Evolutionary conservation across 2,329 filamentous ascomycete genomes (phyloP).

Genomic region (Aspergillus sp.): DNA sequence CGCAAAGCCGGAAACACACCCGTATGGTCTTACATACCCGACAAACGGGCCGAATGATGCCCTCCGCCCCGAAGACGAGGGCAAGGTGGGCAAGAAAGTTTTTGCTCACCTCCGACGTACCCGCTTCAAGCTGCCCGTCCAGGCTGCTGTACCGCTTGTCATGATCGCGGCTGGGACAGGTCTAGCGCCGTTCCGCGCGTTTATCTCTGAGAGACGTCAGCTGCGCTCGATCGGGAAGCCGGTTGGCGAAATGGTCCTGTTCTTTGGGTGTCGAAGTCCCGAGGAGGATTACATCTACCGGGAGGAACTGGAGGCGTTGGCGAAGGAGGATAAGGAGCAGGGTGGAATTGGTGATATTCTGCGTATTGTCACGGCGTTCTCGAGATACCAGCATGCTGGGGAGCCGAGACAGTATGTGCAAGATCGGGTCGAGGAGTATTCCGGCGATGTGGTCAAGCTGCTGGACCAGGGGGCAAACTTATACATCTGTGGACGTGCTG

Average conservation of each 20-base stretch:
- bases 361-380: conserved; percentile 23
- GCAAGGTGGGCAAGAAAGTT: conserved; percentile 71
- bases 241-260: conserved; percentile 35
- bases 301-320: conserved; percentile 22
- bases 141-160: conserved; percentile 40
- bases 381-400: conserved; percentile 10
- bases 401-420: conserved; percentile 31
- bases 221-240: conserved; percentile 28
- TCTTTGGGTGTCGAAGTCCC: conserved; percentile 36
- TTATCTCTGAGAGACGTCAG: conserved; percentile 36
- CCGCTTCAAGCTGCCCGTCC: conserved; percentile 81
- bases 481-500: conserved; percentile 34
- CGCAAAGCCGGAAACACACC: conserved; percentile 66
- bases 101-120: conserved; percentile 89
- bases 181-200: conserved; percentile 43
- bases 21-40: conserved; percentile 72
- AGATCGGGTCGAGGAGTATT: conserved; percentile 28
- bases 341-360: conserved; percentile 10
- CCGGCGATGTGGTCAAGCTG: conserved; percentile 24
- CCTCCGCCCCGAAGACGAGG: conserved; percentile 55
- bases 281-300: conserved; percentile 33
- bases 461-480: conserved; percentile 34
- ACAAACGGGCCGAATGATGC: conserved; percentile 80
- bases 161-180: conserved; percentile 49
- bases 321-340: conserved; percentile 4